A percentile compares a stretch with the other conserved stretches of the same genome.
These are phyloP conservation scores for Stachybotrys elegans DNA, from an alignment of 2,329 filamentous ascomycete genomes.

Conservation along the genomic window DNA sequence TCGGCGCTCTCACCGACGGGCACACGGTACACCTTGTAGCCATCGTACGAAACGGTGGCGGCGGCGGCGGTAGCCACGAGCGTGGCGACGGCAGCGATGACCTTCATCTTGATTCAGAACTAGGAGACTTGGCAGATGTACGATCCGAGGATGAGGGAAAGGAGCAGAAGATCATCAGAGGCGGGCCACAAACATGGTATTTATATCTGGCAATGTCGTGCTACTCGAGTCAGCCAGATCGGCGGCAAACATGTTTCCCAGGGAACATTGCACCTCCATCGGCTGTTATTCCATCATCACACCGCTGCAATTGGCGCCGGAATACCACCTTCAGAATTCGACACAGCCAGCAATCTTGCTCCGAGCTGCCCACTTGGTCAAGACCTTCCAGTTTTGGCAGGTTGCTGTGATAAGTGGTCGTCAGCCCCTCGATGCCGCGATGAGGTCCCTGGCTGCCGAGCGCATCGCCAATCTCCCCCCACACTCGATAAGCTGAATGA, in stretches of 20 bases:
- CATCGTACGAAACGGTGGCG: conserved; percentile 31
- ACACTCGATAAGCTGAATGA: too few relatives aligned
- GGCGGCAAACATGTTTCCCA: too few relatives aligned
- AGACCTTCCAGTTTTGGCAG: conserved; percentile 1
- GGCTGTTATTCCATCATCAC: not conserved
- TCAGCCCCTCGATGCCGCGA: conserved; percentile 1
- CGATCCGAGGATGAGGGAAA: not conserved
- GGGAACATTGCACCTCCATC: not conserved
- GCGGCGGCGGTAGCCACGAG: conserved; percentile 12
- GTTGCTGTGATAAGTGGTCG: conserved; percentile 1
- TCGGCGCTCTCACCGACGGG: conserved; percentile 26
- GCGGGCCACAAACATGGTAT: not conserved
- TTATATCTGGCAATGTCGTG: too few relatives aligned
- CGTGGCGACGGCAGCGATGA: conserved; percentile 8
- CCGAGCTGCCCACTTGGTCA: conserved; percentile 1
- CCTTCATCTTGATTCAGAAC: conserved; percentile 11
- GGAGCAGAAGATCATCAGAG: not conserved
- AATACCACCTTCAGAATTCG: conserved; percentile 2
- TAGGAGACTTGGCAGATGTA: not conserved
- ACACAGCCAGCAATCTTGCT: not conserved
- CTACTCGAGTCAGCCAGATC: too few relatives aligned
- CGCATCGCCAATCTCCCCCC: too few relatives aligned
- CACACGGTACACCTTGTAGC: conserved; percentile 41
- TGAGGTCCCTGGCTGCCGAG: too few relatives aligned
- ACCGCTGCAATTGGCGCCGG: not conserved